Evolutionary conservation across 352 stramenopile genomes (phyloP).

Genomic region (Plasmopara halstedii): DNA sequence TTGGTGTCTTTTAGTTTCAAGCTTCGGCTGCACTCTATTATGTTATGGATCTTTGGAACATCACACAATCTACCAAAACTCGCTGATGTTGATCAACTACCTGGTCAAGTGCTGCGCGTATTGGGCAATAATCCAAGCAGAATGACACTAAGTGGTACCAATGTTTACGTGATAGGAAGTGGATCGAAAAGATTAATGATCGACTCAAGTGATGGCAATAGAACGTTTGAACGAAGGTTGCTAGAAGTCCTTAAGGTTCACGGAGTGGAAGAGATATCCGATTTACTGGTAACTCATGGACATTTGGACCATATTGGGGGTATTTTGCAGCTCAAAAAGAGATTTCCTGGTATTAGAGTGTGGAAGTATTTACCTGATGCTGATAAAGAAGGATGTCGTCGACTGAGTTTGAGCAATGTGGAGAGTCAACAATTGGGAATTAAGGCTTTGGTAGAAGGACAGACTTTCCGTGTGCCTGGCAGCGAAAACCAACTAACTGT

Average conservation of each 20-base stretch:
- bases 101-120: constrained; percentile 54
- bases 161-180: constrained; percentile 85
- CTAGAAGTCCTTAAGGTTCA: constrained; percentile 29
- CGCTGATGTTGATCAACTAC: constrained; percentile 33
- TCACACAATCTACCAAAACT: constrained; percentile 32
- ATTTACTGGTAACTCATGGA: constrained; percentile 85
- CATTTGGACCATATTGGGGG: constrained; percentile 88
- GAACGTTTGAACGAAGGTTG: constrained; percentile 37
- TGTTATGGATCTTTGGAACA: constrained; percentile 38
- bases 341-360: constrained; percentile 46
- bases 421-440: constrained; percentile 45
- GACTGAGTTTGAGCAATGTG: constrained; percentile 38
- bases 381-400: constrained; percentile 23
- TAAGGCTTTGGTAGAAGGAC: constrained; percentile 26
- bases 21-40: constrained; percentile 33
- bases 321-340: constrained; percentile 42
- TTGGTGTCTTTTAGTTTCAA: constrained; percentile 39
- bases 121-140: constrained; percentile 80
- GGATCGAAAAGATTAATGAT: constrained; percentile 58
- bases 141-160: constrained; percentile 86
- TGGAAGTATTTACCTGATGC: constrained; percentile 58
- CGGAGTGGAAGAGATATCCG: constrained; percentile 44
- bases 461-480: constrained; percentile 28
- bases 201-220: constrained; percentile 74
- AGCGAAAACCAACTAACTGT: constrained; percentile 26